Evolutionary conservation across 192 early-diverging fungal genomes (phyloP), one percentile per base, ranked within the genome.

Genomic region (Backusella tuberculispora): DNA sequence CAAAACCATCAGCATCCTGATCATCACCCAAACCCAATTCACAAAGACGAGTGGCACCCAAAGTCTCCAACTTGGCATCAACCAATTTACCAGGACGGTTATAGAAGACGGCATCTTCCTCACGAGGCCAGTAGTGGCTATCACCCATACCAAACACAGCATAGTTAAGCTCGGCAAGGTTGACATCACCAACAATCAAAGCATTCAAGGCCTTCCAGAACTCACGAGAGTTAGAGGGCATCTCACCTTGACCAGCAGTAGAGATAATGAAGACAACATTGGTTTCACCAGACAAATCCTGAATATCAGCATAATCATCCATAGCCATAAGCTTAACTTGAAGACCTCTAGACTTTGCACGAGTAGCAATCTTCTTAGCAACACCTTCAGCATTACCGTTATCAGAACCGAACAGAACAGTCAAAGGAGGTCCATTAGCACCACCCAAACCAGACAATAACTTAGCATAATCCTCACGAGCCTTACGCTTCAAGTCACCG

Each of bases 221-320:
- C 82, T 99, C 96, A 76, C 92, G 92, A 13, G 88, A 83, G 78
- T 97, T 96, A 74, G 91, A 90, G 1, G 97, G 97, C 74, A 98
- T 92, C 88, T 99, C 97, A 82, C 97, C 97, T 81, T 99, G 96
- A 29, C 97, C 97, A 42, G 97, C 96, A 10, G 96, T 98, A 68
- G 90, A 92, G 60, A 92, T 83, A 6, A 92, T 83, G 81, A 94
- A 85, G 14, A 95, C 88, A 10, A 99, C 88, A 34, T 93, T 90
- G 69, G 86, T 88, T 82, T 96, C 95, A 53, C 86, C 81, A 26
- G 88, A 83, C 67, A 98, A 80, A 48, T 96, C 94, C 64, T 98
- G 95, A 37, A 94, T 87, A 41, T 83, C 82, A 37, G 78, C 84
- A 63, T 88, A 92, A 72, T 92, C 93, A 74, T 97, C 96, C 91